A percentile compares a stretch with the other conserved stretches of the same genome.
These are phyloP conservation scores for Chaetoceros muelleri DNA, from an alignment of 108 stramenopile genomes.

Conservation along the genomic window DNA sequence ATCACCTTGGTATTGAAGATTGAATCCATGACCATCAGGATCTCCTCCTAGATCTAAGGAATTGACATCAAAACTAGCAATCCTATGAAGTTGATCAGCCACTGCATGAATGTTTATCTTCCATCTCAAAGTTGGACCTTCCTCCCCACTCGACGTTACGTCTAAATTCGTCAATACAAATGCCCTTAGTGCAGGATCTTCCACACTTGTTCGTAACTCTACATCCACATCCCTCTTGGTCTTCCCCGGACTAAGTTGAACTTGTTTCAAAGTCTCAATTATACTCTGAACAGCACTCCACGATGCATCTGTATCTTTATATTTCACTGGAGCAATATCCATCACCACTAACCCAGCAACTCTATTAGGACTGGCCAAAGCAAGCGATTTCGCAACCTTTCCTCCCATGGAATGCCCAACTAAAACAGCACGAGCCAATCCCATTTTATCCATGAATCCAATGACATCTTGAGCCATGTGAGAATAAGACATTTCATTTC, in stretches of 20 bases:
- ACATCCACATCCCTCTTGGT: constrained; percentile 58
- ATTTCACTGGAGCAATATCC: constrained; percentile 87
- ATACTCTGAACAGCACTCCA: constrained; percentile 85
- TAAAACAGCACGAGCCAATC: constrained; percentile 48
- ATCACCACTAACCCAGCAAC: constrained; percentile 80
- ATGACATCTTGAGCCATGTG: constrained; percentile 85
- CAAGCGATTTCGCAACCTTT: constrained; percentile 82
- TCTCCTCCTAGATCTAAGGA: not conserved
- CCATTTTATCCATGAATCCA: constrained; percentile 45
- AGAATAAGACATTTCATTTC: constrained; percentile 61
- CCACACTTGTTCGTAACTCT: constrained; percentile 37
- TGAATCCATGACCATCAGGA: not conserved
- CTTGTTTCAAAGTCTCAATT: not conserved
- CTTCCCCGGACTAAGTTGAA: not conserved
- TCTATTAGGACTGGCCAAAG: constrained; percentile 64
- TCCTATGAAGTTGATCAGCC: constrained; percentile 41
- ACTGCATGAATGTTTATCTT: constrained; percentile 78
- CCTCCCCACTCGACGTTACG: not conserved
- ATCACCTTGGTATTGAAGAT: constrained; percentile 48
- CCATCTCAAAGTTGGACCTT: constrained; percentile 36
- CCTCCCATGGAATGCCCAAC: constrained; percentile 95
- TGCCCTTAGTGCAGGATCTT: constrained; percentile 79
- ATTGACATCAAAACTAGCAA: constrained; percentile 73
- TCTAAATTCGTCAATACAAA: constrained; percentile 78
- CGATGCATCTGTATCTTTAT: constrained; percentile 34